Percentiles rank a stretch among this genome's conserved stretches.
phyloP scores from a whole-genome alignment of 306 rosid species.

The Amphicarpaea edgeworthii region DNA sequence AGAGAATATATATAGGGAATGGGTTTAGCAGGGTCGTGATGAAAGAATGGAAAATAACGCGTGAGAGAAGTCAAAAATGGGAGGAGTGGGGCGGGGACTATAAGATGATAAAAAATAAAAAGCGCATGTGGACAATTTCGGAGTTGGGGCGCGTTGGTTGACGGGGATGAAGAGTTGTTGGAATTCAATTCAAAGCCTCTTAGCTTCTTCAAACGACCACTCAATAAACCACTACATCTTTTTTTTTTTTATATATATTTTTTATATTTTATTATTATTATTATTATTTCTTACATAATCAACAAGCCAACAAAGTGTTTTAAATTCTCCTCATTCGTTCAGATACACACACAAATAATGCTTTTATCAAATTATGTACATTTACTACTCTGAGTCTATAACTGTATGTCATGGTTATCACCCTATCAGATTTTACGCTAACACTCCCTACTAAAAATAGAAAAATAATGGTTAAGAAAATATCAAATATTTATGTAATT shows the following conservation, averaged over 20 bases:
- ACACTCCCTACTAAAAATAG: too few relatives aligned
- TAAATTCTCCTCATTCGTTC: too few relatives aligned
- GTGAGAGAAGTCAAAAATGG: slow-evolving; percentile 50
- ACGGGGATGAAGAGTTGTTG: slow-evolving; percentile 18
- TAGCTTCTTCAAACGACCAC: neutral
- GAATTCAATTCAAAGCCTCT: neutral
- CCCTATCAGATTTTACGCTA: too few relatives aligned
- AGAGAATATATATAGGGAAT: neutral
- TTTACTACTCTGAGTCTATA: neutral
- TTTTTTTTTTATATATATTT: too few relatives aligned
- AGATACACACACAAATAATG: too few relatives aligned
- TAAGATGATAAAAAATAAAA: slow-evolving; percentile 30
- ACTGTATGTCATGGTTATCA: too few relatives aligned
- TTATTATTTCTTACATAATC: too few relatives aligned
- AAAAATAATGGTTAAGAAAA: too few relatives aligned
- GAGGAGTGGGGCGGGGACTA: neutral
- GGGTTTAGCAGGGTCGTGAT: too few relatives aligned
- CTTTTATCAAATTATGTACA: neutral
- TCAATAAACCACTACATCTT: neutral
- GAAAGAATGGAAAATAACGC: neutral
- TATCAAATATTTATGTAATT: too few relatives aligned
- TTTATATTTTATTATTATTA: too few relatives aligned
- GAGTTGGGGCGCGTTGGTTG: slow-evolving; percentile 42
- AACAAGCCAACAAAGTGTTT: too few relatives aligned
- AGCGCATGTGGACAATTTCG: slow-evolving; percentile 53